Evolutionary conservation across 257 asterid genomes (phyloP), one percentile per base, ranked within the genome.

Genomic region (Echites panduratus): DNA sequence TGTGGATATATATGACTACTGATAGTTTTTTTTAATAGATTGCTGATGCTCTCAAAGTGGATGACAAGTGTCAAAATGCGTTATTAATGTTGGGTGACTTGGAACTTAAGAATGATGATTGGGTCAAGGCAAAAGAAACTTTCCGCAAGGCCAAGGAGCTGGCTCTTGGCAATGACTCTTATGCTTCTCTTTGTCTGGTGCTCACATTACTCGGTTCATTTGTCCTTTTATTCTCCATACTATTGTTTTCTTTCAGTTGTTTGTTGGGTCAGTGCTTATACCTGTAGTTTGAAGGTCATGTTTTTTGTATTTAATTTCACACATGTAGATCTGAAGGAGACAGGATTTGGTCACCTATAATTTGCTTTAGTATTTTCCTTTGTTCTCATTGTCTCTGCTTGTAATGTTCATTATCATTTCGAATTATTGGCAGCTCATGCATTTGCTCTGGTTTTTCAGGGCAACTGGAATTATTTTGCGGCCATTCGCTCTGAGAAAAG

Each of bases 91-190:
- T 89, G 78, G 99, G 99, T 64, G 98, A 95, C 76, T 82, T 95
- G 86, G 99, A 95, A 86, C 98, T 95, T 74, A 95, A 95, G 87
- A 95, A 95, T 83, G 98, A 95, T 74, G 99, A 95, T 83, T 95
- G 99, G 99, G 98, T 95, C 79, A 95, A 91, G 86, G 99, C 98
- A 38, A 95, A 95, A 83, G 98, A 92, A 84, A 95, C 99, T 67
- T 90, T 95, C 79, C 89, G 97, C 54, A 75, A 78, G 24, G 97
- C 98, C 13, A 92, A 90, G 82, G 97, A 95, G 67, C 87, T 84
- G 64, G 81, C 88, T 63, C 87, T 79, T 83, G 89, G 90, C 77
- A 90, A 87, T 79, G 99, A 92, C 76, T 89, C 96, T 69, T 95
- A 89, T 87, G 96, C 99, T 79, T 89, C 96, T 65, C 91, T 95